These are phyloP conservation scores for Kernera saxatilis DNA, from an alignment of 345 rosid genomes.

Conservation along the genomic window DNA sequence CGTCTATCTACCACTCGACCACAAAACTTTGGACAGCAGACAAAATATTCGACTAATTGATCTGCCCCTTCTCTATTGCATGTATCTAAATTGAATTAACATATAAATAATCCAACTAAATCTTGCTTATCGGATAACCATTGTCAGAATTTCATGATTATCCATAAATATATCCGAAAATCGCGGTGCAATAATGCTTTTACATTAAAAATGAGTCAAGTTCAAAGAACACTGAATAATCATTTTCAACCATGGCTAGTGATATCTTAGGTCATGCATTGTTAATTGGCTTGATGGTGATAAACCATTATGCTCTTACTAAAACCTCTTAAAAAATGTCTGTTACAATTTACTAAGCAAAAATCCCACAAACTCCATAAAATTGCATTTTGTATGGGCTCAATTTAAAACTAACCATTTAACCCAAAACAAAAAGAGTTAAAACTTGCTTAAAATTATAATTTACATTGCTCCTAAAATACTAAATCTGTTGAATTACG, in stretches of 20 bases:
- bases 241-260: neutral
- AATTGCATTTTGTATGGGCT: too few relatives aligned
- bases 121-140: neutral
- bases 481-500: too few relatives aligned
- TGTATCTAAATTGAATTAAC: neutral
- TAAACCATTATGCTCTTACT: neutral
- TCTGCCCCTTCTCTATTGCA: neutral
- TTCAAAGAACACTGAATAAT: conserved; percentile 16
- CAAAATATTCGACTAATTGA: conserved; percentile 1
- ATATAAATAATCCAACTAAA: neutral
- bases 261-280: neutral
- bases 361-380: neutral
- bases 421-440: too few relatives aligned
- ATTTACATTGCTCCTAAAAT: too few relatives aligned
- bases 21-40: too few relatives aligned
- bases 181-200: neutral
- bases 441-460: too few relatives aligned
- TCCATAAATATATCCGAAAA: neutral
- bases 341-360: too few relatives aligned
- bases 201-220: neutral
- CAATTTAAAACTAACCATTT: too few relatives aligned
- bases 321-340: too few relatives aligned
- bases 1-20: too few relatives aligned
- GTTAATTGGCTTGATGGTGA: neutral
- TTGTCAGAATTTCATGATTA: neutral